Evolutionary conservation across 805 yeast species (phyloP), one percentile per base, ranked within the genome.

Genomic region (Candida multigemmis): DNA sequence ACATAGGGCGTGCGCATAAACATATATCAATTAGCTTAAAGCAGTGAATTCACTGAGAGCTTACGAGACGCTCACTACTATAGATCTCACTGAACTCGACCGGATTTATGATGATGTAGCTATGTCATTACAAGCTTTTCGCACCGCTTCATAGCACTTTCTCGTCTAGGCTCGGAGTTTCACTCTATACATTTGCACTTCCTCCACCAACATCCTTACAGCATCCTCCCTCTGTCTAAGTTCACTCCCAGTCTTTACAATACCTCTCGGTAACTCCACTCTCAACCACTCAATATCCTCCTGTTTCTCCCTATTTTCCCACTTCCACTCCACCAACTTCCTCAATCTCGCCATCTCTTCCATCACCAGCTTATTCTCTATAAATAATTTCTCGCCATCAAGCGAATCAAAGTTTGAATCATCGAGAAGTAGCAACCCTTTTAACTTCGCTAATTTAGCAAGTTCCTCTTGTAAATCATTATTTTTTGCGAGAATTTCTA

Each of bases 331-430:
- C 6, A 50, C 46, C 38, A 62, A 46, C 13, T 53, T 52, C 27
- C 66, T 53, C 22, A 74, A 46, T 12, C 60, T 44, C 2, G 50
- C 41, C 7, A 72, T 57, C 39, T 72, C 74, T 18, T 66, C 65
- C 0, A 67, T 37, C 10, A 71, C 38, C 2, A 58, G 56, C 21
- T 56, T 35, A 20, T 53, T 56, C 3, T 47, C 54, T 3, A 49
- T 42, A 21, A 41, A 42, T 15, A 53, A 44, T 24, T 50, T 48
- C 33, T 59, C 66, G 5, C 54, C 45, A 9, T 52, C 31, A 7
- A 61, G 32, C 18, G 48, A 42, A 3, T 47, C 49, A 29, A 66
- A 62, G 3, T 41, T 41, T 2, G 33, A 21, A 7, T n/a, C 6
- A 12, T 51, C 48, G n/a, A n/a, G n/a, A n/a, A n/a, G n/a, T n/a